A percentile compares a stretch with the other conserved stretches of the same genome.
Conservation (phyloP, 2,329 filamentous ascomycete species). For the Aspergillus uvarum region DNA sequence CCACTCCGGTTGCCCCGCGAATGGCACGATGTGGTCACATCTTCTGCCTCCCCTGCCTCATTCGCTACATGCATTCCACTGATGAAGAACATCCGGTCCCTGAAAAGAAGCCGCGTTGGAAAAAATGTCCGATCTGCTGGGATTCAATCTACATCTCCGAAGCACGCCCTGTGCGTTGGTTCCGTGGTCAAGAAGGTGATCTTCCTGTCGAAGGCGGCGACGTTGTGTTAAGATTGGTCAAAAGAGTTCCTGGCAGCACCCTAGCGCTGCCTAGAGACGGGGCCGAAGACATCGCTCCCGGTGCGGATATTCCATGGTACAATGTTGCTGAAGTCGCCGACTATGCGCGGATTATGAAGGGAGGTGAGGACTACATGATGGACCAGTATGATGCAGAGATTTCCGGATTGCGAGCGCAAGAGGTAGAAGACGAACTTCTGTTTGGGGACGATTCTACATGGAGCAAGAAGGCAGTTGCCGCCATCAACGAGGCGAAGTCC, state of each 20-base stretch:
- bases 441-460: conserved; percentile 93
- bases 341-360: conserved; percentile 94
- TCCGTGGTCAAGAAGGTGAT: conserved; percentile 80
- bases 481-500: conserved; percentile 73
- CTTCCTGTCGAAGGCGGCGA: conserved; percentile 81
- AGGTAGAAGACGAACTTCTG: conserved; percentile 83
- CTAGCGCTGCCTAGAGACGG: conserved; percentile 84
- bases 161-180: conserved; percentile 85
- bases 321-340: conserved; percentile 91
- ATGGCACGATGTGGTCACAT: conserved; percentile 99
- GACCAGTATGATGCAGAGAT: conserved; percentile 80
- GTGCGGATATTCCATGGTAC: conserved; percentile 88
- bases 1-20: conserved; percentile 84
- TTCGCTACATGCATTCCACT: conserved; percentile 90
- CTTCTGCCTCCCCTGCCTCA: conserved; percentile 88
- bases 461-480: conserved; percentile 78
- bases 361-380: conserved; percentile 82
- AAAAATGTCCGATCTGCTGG: conserved; percentile 95
- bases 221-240: conserved; percentile 83
- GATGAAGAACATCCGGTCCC: conserved; percentile 65
- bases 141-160: conserved; percentile 92
- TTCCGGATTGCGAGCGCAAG: conserved; percentile 69
- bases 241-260: conserved; percentile 75
- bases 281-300: conserved; percentile 65
- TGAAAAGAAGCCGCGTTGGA: conserved; percentile 75